phyloP scores from a whole-genome alignment of 768 basidiomycete species.

The Chalciporus chontae region DNA sequence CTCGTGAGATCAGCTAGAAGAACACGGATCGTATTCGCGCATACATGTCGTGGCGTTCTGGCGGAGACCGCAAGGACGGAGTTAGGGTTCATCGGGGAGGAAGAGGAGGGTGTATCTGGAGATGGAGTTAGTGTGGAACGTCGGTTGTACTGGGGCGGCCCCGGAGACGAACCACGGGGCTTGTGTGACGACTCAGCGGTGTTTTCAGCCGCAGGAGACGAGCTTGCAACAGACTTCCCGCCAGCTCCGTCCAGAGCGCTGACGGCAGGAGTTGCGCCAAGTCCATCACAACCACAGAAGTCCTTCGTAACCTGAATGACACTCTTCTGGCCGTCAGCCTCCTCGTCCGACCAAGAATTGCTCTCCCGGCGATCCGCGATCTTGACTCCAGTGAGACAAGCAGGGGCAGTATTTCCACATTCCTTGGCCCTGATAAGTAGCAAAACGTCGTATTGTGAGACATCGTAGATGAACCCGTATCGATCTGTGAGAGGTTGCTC shows the following conservation, averaged over 20 bases:
- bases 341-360: constrained; percentile 72
- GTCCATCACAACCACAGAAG: constrained; percentile 40
- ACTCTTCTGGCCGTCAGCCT: constrained; percentile 37
- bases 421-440: constrained; percentile 70
- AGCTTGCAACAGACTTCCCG: constrained; percentile 8
- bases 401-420: constrained; percentile 73
- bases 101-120: constrained; percentile 16
- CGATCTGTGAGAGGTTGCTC: constrained; percentile 74
- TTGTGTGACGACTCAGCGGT: constrained; percentile 25
- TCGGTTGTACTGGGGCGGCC: constrained; percentile 49
- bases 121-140: constrained; percentile 40
- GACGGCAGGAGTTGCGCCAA: constrained; percentile 4
- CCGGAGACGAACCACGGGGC: constrained; percentile 39
- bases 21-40: constrained; percentile 68
- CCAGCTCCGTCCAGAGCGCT: constrained; percentile 11
- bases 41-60: constrained; percentile 70
- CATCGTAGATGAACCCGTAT: constrained; percentile 89
- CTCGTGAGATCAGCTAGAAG: constrained; percentile 73
- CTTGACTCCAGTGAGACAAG: constrained; percentile 83
- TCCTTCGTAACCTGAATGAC: constrained; percentile 39
- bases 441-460: constrained; percentile 76
- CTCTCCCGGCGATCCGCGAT: constrained; percentile 81
- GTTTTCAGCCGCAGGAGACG: constrained; percentile 19
- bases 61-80: constrained; percentile 59
- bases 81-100: constrained; percentile 25